These are phyloP conservation scores for Sutorius eximius DNA, from an alignment of 1,284 basidiomycete species.

Conservation along the genomic window DNA sequence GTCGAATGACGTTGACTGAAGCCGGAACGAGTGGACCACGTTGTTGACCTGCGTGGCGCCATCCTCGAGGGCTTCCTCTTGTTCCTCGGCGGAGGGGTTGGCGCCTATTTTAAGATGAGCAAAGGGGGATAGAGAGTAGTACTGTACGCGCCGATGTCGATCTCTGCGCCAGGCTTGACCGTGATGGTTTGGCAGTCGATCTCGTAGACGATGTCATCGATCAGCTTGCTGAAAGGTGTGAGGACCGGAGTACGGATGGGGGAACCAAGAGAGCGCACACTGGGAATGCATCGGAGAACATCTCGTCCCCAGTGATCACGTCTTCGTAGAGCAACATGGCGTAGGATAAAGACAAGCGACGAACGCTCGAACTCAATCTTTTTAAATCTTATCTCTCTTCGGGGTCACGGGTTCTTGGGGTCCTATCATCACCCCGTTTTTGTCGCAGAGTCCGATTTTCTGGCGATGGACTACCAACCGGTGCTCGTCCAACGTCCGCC, in stretches of 20 bases:
- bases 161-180: conserved; percentile 76
- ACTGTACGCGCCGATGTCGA: conserved; percentile 81
- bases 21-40: conserved; percentile 90
- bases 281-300: conserved; percentile 93
- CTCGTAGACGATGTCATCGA: conserved; percentile 89
- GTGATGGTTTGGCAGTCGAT: conserved; percentile 81
- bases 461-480: conserved; percentile 75
- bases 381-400: conserved; percentile 18
- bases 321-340: conserved; percentile 81
- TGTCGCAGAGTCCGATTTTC: too few relatives aligned
- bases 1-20: conserved; percentile 84
- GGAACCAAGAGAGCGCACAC: conserved; percentile 44
- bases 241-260: background rate
- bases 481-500: conserved; percentile 63
- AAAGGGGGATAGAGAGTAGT: background rate
- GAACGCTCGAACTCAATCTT: conserved; percentile 5
- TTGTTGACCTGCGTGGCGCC: conserved; percentile 84
- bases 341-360: conserved; percentile 19
- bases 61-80: conserved; percentile 81
- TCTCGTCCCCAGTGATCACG: conserved; percentile 83
- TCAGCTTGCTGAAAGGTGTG: conserved; percentile 57
- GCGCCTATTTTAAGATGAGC: conserved; percentile 54
- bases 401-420: conserved; percentile 12
- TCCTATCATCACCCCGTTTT: background rate
- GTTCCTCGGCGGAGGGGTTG: conserved; percentile 91